Evolutionary conservation across 495 filamentous ascomycete genomes (phyloP).

Genomic region (Platismatia glauca): DNA sequence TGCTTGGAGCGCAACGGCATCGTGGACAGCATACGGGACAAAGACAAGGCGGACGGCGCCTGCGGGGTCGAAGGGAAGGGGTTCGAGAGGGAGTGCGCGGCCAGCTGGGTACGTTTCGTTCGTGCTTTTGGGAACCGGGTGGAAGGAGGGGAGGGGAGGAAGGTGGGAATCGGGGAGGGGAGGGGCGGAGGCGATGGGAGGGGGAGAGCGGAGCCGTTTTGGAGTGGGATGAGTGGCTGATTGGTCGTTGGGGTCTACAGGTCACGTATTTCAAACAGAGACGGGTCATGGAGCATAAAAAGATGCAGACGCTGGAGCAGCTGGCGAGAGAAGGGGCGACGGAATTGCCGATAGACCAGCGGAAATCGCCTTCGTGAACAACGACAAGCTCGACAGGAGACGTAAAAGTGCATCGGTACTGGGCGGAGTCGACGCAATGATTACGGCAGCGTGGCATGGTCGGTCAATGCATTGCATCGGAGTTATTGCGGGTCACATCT

Average conservation of each 20-base stretch:
- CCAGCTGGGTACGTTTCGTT: conserved; percentile 60
- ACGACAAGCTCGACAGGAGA: background rate
- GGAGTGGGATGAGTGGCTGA: background rate
- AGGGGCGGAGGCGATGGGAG: background rate
- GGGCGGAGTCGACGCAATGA: background rate
- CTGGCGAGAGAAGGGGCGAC: conserved; percentile 74
- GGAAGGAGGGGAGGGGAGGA: conserved; percentile 14
- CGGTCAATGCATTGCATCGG: conserved; percentile 6
- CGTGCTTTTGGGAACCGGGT: conserved; percentile 13
- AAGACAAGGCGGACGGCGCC: conserved; percentile 50
- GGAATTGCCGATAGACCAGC: conserved; percentile 25
- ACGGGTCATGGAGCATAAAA: conserved; percentile 82
- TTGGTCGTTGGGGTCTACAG: conserved; percentile 34
- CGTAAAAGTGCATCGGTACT: background rate
- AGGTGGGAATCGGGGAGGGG: background rate
- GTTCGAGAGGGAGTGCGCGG: conserved; percentile 70
- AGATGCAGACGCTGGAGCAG: conserved; percentile 66
- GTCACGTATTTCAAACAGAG: conserved; percentile 97
- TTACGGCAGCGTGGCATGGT: background rate
- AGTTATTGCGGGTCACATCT: background rate
- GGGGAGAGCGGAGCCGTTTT: background rate
- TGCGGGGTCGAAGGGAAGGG: conserved; percentile 57
- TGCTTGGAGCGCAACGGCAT: conserved; percentile 78
- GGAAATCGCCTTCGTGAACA: background rate
- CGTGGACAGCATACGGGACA: conserved; percentile 71